Evolutionary conservation across 352 stramenopile genomes (phyloP).

Genomic region (Pythium biforme): DNA sequence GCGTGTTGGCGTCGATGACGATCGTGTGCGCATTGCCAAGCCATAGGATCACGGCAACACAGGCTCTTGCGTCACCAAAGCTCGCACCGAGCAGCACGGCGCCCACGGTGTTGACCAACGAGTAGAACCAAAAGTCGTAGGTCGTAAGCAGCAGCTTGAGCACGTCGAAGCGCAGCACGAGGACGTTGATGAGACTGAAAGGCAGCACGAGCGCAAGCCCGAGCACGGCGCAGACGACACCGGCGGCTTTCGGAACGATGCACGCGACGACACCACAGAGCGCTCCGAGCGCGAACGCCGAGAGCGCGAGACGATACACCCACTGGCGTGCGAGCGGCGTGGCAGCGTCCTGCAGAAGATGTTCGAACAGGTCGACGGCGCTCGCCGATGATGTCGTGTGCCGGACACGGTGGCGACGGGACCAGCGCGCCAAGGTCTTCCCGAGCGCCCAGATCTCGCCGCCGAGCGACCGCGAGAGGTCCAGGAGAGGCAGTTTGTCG

Average conservation of each 20-base stretch:
- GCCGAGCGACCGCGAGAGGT: slow-evolving; percentile 18
- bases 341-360: background rate
- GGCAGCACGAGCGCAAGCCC: slow-evolving; percentile 15
- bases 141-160: slow-evolving; percentile 25
- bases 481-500: slow-evolving; percentile 2
- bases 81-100: slow-evolving; percentile 19
- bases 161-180: slow-evolving; percentile 27
- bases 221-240: background rate
- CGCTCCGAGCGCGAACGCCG: background rate
- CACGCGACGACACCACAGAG: background rate
- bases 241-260: background rate
- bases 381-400: background rate
- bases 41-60: slow-evolving; percentile 21
- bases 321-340: background rate
- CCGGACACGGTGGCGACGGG: background rate
- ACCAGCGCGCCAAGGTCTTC: background rate
- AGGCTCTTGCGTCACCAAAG: slow-evolving; percentile 24
- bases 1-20: slow-evolving; percentile 28
- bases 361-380: background rate
- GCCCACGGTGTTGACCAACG: slow-evolving; percentile 19
- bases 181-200: background rate
- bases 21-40: slow-evolving; percentile 22
- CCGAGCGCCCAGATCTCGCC: background rate
- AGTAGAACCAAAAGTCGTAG: slow-evolving; percentile 49
- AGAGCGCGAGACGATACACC: background rate